Conservation (phyloP, 192 early-diverging fungal species). For the Coemansia sp. region DNA sequence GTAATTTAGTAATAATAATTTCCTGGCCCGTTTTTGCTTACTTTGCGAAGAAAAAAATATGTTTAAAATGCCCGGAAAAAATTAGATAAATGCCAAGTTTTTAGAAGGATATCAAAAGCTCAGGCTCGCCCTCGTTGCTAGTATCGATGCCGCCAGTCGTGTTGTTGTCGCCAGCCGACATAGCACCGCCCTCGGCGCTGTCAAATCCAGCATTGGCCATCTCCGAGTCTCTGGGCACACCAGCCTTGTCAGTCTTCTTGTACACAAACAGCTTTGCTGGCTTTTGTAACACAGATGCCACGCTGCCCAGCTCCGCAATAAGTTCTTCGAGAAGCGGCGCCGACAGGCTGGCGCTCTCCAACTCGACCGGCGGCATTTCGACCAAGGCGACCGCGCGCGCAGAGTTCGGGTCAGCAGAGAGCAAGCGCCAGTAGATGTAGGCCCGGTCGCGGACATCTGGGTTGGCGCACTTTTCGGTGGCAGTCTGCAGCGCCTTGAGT, state of each 20-base stretch:
- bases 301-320: slow-evolving; percentile 78
- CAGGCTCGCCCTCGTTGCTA: slow-evolving; percentile 48
- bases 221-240: slow-evolving; percentile 28
- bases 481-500: slow-evolving; percentile 80
- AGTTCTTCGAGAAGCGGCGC: slow-evolving; percentile 82
- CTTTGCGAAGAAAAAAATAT: background rate
- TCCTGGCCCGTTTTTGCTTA: background rate
- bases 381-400: slow-evolving; percentile 89
- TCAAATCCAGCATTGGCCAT: slow-evolving; percentile 10
- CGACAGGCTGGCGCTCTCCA: slow-evolving; percentile 66
- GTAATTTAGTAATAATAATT: slow-evolving; percentile 16
- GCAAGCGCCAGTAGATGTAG: slow-evolving; percentile 96
- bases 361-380: slow-evolving; percentile 84
- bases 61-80: background rate
- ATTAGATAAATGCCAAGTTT: background rate
- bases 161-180: slow-evolving; percentile 11
- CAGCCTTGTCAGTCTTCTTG: slow-evolving; percentile 38
- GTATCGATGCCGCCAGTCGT: slow-evolving; percentile 13
- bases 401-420: slow-evolving; percentile 90
- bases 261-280: slow-evolving; percentile 75
- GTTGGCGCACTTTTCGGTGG: slow-evolving; percentile 87
- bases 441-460: slow-evolving; percentile 96
- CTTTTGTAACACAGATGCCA: slow-evolving; percentile 97
- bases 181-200: slow-evolving; percentile 7
- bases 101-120: slow-evolving; percentile 52